Base-by-base conservation (phyloP, 1,284 basidiomycete genomes). In the Ganoderma lucidum region DNA sequence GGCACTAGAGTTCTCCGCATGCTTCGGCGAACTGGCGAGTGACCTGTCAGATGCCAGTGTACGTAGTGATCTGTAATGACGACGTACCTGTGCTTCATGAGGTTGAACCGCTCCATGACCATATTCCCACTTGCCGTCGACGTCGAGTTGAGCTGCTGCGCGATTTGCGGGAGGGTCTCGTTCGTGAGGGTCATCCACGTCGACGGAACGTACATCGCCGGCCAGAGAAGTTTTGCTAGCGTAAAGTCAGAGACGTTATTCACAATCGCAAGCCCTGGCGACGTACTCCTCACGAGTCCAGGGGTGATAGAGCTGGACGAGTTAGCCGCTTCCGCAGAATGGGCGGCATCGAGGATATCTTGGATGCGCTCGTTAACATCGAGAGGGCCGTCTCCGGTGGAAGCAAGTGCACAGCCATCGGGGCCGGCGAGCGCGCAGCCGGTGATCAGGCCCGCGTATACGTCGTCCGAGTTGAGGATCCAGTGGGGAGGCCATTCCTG, bases 391-490 rank as follows among this genome's bases (percentile, higher is more conserved):
- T 64, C 53, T 2, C 65, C 65, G 6, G 55, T 3, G 19, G 48
- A 48, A 17, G 72, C 45, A 28, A 73, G 60, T 23, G 42, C 19
- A 39, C 70, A 73, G 28, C 60, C 63, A 0, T 41, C 8, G 1
- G 68, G 70, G 3, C 73, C 70, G 0, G 73, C 39, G 64, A 74
- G 69, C 1, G 73, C 73, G 59, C 73, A 74, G 19, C 65, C 69
- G 1, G 67, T 70, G 15, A 67, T 30, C 56, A 74, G 62, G 17
- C 28, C 73, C 2, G 67, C 58, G 61, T 67, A 74, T 2, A 66
- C 64, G n/a, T 59, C 65, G 62, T 74, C 73, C 4, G 68, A 39
- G 53, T 62, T 64, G 0, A 2, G n/a, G 6, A 66, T 17, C 23
- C 23, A 23, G 64, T 62, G 39, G 4, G 41, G 6, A 3, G 32